Evolutionary conservation across 2,329 filamentous ascomycete genomes (phyloP), one percentile per base, ranked within the genome.

Genomic region (Fusarium sp.): DNA sequence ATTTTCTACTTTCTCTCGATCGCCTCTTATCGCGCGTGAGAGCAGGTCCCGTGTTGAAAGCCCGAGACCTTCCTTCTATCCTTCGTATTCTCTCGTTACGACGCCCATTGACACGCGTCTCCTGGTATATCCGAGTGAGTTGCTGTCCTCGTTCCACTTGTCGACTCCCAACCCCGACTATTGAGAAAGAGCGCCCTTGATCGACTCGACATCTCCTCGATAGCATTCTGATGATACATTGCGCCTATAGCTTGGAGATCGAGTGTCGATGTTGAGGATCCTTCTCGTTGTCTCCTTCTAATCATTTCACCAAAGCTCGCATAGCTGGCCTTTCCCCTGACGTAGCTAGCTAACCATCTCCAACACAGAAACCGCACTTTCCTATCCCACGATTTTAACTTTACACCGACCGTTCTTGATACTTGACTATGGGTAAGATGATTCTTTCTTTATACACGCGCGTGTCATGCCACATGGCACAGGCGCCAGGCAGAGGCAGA

Each of bases 351-450:
- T 49, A 27, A 32, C 52, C 14, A 37, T 23, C 39, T 33, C 44
- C 25, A 36, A 36, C 37, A 35, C 52, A 64, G 72, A 71, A 69
- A 53, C 57, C 65, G 70, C 60, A 61, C 73, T 69, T 76, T 72
- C 71, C 66, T 65, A 61, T 72, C 71, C 66, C 65, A 61, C 61
- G 50, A 66, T 57, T 66, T 65, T 66, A 53, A 51, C 68, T 64
- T 56, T 62, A 69, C 65, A 65, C 64, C 72, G 73, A 72, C 63
- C 72, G 73, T 68, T 75, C 73, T 71, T 76, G 73, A 73, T 72
- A 75, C 61, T 74, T 76, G 70, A 70, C 71, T 73, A 78, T 78
- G 76, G 76, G 76, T 78, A 78, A 78, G 76, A 72, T 63, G 50
- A 53, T 52, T 70, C 67, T 71, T 75, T 76, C 70, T 71, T 73